These are phyloP conservation scores for Golubevia pallescens DNA, from an alignment of 1,284 basidiomycete genomes.

Conservation along the genomic window DNA sequence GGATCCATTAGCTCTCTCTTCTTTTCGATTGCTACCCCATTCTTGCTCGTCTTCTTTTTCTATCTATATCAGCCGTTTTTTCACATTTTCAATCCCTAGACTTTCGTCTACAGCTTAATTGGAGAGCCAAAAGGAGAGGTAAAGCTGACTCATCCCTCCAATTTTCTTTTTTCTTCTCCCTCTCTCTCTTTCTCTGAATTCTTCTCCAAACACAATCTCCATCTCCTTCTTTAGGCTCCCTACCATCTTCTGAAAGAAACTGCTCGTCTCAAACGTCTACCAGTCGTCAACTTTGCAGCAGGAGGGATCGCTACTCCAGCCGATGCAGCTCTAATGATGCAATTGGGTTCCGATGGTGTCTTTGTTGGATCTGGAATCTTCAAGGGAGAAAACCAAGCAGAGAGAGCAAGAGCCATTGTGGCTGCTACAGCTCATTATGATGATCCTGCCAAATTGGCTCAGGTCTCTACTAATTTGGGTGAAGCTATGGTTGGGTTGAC, in stretches of 20 bases:
- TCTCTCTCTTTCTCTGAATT: too few relatives aligned
- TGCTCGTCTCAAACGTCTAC: conserved; percentile 87
- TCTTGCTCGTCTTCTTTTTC: too few relatives aligned
- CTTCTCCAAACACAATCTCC: too few relatives aligned
- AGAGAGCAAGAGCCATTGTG: conserved; percentile 94
- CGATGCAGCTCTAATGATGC: conserved; percentile 99
- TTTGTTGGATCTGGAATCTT: conserved; percentile 86
- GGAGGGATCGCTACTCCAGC: conserved; percentile 96
- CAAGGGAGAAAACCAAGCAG: conserved; percentile 89
- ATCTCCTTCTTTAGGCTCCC: conserved; percentile 76
- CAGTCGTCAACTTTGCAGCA: conserved; percentile 73
- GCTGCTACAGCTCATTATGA: conserved; percentile 93
- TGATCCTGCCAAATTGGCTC: conserved; percentile 63
- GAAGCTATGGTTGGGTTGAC: conserved; percentile 91
- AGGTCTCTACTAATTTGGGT: conserved; percentile 87
- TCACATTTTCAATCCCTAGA: too few relatives aligned
- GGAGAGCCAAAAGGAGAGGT: too few relatives aligned
- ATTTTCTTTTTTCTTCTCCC: too few relatives aligned
- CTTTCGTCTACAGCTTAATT: too few relatives aligned
- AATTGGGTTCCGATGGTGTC: conserved; percentile 93
- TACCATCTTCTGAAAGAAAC: conserved; percentile 97
- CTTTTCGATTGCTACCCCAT: neutral
- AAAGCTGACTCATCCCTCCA: too few relatives aligned
- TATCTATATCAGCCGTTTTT: too few relatives aligned
- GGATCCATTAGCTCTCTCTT: neutral